A percentile compares a stretch with the other conserved stretches of the same genome.
Conservation (phyloP, 257 asterid genomes). For the Lavandula angustifolia region DNA sequence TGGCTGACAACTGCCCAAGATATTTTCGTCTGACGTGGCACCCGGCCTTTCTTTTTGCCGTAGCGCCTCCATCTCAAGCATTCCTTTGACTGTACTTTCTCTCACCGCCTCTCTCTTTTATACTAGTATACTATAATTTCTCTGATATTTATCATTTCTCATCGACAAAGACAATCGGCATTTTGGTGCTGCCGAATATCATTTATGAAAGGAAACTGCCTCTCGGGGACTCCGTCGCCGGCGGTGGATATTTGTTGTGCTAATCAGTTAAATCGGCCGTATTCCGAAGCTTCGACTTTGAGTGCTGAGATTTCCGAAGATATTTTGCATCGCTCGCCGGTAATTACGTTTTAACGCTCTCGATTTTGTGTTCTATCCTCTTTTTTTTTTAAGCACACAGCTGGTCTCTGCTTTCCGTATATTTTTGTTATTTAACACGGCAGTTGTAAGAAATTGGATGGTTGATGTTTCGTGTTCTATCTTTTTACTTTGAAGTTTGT, state of each 20-base stretch:
- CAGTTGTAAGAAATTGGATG: slow-evolving; percentile 12
- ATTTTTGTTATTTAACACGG: slow-evolving; percentile 14
- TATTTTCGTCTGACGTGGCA: slow-evolving; percentile 59
- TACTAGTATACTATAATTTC: background rate
- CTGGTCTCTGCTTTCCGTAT: slow-evolving; percentile 3
- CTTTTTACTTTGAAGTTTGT: slow-evolving; percentile 15
- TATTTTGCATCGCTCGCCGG: slow-evolving; percentile 36
- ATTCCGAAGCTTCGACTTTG: slow-evolving; percentile 47
- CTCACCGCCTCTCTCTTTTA: slow-evolving; percentile 33
- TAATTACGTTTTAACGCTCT: slow-evolving; percentile 30
- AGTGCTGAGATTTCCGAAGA: slow-evolving; percentile 40
- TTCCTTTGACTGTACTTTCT: slow-evolving; percentile 24
- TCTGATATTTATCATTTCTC: background rate
- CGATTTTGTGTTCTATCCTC: background rate
- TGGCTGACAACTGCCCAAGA: slow-evolving; percentile 51
- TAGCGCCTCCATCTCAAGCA: slow-evolving; percentile 69
- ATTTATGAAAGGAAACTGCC: slow-evolving; percentile 35
- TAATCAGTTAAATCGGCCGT: slow-evolving; percentile 44
- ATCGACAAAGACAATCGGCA: slow-evolving; percentile 14
- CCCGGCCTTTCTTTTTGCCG: slow-evolving; percentile 37
- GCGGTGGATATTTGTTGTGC: slow-evolving; percentile 24
- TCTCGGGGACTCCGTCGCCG: slow-evolving; percentile 32
- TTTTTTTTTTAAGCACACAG: background rate
- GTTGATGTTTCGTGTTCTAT: slow-evolving; percentile 7
- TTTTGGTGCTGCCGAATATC: slow-evolving; percentile 22